These are phyloP conservation scores for Rhizophagus clarus DNA, from an alignment of 192 early-diverging fungal genomes.

Conservation along the genomic window DNA sequence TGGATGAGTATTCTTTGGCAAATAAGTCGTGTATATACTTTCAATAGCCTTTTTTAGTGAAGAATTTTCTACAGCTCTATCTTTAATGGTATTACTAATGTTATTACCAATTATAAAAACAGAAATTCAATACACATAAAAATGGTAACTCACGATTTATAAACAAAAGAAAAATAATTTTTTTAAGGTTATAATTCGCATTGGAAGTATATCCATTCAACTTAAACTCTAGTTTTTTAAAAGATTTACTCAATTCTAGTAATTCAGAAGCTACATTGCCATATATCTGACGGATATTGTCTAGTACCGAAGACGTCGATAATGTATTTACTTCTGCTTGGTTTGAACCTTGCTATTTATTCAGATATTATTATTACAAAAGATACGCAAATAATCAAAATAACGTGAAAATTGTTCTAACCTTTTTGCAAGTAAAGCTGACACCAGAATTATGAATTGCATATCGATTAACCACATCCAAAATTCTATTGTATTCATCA, in stretches of 20 bases:
- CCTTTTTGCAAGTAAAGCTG: slow-evolving; percentile 89
- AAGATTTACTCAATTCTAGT: slow-evolving; percentile 58
- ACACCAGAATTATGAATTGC: slow-evolving; percentile 88
- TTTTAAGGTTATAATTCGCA: slow-evolving; percentile 86
- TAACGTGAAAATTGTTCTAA: slow-evolving; percentile 34
- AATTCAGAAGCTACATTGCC: slow-evolving; percentile 84
- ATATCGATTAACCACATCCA: slow-evolving; percentile 90
- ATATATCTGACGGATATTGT: slow-evolving; percentile 85
- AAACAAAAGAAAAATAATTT: slow-evolving; percentile 85
- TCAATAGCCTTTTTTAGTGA: slow-evolving; percentile 85
- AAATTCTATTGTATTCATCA: slow-evolving; percentile 90
- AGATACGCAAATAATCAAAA: background rate
- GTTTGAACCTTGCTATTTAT: slow-evolving; percentile 59
- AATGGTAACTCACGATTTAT: slow-evolving; percentile 78
- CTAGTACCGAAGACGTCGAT: slow-evolving; percentile 58
- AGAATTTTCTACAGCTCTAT: slow-evolving; percentile 81
- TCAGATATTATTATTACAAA: background rate
- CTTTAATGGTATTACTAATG: slow-evolving; percentile 42
- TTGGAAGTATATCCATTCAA: slow-evolving; percentile 85
- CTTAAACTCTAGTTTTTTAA: slow-evolving; percentile 56
- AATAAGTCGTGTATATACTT: slow-evolving; percentile 71
- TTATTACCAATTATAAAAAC: background rate
- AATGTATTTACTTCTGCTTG: slow-evolving; percentile 81
- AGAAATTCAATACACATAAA: background rate
- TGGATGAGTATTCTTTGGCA: slow-evolving; percentile 87